phyloP scores from a whole-genome alignment of 1,139 yeast genomes.

The Candida pseudoviswanathii region DNA sequence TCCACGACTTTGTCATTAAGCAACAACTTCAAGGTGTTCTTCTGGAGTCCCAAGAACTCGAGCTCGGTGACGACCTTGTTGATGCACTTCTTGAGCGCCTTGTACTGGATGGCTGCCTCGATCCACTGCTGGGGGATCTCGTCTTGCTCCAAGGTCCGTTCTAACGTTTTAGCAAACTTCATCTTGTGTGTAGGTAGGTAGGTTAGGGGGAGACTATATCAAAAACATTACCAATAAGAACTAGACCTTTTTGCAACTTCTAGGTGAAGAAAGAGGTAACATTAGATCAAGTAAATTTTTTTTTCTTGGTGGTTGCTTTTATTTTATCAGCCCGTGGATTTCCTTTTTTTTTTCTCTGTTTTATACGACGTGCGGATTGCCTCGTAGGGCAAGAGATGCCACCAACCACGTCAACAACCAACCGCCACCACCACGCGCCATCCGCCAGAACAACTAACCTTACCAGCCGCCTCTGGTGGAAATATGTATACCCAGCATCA shows the following conservation, averaged over 20 bases:
- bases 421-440: neutral
- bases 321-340: no score
- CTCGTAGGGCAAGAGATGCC: no score
- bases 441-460: neutral
- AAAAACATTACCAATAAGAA: no score
- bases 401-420: neutral
- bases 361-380: neutral
- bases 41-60: conserved; percentile 52
- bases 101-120: conserved; percentile 70
- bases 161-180: conserved; percentile 77
- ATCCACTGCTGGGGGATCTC: conserved; percentile 71
- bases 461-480: neutral
- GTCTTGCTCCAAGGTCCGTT: conserved; percentile 61
- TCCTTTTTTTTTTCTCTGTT: neutral
- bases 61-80: conserved; percentile 64
- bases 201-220: no score
- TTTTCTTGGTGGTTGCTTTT: no score
- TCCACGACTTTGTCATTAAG: conserved; percentile 34
- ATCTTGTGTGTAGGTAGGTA: conserved; percentile 24
- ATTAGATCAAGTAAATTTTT: no score
- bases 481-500: neutral
- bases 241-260: no score
- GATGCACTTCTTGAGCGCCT: conserved; percentile 67
- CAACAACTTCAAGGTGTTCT: conserved; percentile 47
- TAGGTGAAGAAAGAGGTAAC: no score